A percentile compares a stretch with the other conserved stretches of the same genome.
Evolutionary conservation across 163 green algal species (phyloP).

Genomic region (Volvox carteri): DNA sequence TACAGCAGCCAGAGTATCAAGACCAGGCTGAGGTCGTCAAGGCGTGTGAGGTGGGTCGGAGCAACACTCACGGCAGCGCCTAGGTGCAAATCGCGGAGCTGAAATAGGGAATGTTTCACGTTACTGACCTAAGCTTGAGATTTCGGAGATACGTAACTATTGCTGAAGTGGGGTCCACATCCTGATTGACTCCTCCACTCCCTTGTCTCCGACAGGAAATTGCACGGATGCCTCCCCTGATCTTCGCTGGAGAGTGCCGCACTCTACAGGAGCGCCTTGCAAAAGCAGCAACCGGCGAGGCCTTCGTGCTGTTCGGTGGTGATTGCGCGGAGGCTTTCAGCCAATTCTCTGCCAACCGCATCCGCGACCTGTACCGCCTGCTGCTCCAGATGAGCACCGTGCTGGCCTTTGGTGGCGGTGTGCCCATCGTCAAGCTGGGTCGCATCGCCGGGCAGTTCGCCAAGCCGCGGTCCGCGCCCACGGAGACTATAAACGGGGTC

Average conservation of each 20-base stretch:
- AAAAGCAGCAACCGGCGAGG: conserved; percentile 87
- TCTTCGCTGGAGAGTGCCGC: conserved; percentile 97
- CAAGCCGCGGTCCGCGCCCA: conserved; percentile 88
- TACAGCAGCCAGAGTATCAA: conserved; percentile 96
- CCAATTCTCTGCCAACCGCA: conserved; percentile 97
- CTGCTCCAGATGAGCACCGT: conserved; percentile 96
- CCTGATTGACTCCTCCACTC: not conserved
- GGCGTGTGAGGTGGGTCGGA: conserved; percentile 57
- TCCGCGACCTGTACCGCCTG: conserved; percentile 92
- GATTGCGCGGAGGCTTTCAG: conserved; percentile 98
- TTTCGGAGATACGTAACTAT: not conserved
- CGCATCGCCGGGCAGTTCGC: conserved; percentile 98
- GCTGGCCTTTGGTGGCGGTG: conserved; percentile 95
- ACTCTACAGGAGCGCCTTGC: conserved; percentile 93
- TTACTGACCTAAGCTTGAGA: not conserved
- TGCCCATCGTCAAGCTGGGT: conserved; percentile 98
- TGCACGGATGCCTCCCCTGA: conserved; percentile 85
- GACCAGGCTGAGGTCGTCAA: conserved; percentile 76
- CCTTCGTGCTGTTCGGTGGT: conserved; percentile 87
- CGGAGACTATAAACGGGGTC: conserved; percentile 85
- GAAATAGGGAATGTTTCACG: not conserved
- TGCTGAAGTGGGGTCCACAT: not conserved
- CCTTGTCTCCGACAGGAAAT: conserved; percentile 71
- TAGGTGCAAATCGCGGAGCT: not conserved
- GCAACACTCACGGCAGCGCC: not conserved